A percentile compares a stretch with the other conserved stretches of the same genome.
Conservation (phyloP, 2,329 filamentous ascomycete species). For the Sarocladium oryzae region DNA sequence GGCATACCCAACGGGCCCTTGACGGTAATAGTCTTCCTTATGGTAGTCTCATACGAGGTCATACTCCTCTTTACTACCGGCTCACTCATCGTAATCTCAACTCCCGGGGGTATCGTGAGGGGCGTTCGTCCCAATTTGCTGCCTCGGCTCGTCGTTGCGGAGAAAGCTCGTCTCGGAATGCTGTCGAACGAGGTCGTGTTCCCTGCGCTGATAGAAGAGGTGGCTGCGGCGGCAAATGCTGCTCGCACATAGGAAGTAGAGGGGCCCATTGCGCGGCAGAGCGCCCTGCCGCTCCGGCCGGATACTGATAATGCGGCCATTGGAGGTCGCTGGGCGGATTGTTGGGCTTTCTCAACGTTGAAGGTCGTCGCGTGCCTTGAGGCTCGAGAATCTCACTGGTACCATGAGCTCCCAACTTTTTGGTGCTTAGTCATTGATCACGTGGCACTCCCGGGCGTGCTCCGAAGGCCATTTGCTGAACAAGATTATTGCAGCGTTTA, state of each 20-base stretch:
- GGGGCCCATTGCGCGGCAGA: constrained; percentile 44
- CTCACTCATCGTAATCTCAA: constrained; percentile 67
- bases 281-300: constrained; percentile 44
- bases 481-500: too few relatives aligned
- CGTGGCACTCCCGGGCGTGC: too few relatives aligned
- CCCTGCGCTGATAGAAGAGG: too few relatives aligned
- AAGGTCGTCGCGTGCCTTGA: constrained; percentile 4
- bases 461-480: background rate
- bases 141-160: constrained; percentile 55
- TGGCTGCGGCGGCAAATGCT: background rate
- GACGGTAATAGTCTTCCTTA: constrained; percentile 64
- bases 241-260: background rate
- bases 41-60: constrained; percentile 54
- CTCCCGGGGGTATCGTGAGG: constrained; percentile 75
- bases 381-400: constrained; percentile 12
- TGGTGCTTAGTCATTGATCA: constrained; percentile 28
- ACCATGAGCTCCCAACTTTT: constrained; percentile 22
- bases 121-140: constrained; percentile 85
- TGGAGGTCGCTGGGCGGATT: constrained; percentile 14
- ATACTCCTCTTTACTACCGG: constrained; percentile 46
- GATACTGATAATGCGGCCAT: constrained; percentile 56
- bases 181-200: background rate
- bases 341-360: constrained; percentile 8
- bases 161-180: constrained; percentile 46
- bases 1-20: constrained; percentile 70